Evolutionary conservation across 495 filamentous ascomycete species (phyloP), one percentile per base, ranked within the genome.

Genomic region (Parmelia sp.): DNA sequence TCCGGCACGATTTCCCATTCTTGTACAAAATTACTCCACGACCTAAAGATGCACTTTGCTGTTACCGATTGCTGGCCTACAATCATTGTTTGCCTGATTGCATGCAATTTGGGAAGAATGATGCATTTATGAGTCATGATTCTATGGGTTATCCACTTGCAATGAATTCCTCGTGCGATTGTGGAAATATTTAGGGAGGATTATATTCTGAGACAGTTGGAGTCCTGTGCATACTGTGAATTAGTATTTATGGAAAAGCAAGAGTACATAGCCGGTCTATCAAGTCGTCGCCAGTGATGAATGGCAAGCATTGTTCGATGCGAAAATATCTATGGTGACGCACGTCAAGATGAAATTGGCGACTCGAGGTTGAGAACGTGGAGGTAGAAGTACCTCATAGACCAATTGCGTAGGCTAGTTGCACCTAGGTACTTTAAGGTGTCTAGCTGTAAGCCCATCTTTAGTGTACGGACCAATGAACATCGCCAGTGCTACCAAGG

Each of bases 11-110:
- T 56, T 36, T 51, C 31, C 44, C 23, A 39, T 64, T 64, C 62
- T 37, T 64, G 62, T 64, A 64, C 44, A 58, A 15, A 14, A 14
- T 37, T 47, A n/a, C 39, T 51, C 6, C n/a, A 11, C 9, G 17
- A 40, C 11, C 61, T 15, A 33, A 25, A 45, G 10, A 51, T 33
- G 49, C 49, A 53, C 27, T 31, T 53, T 53, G 29, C 15, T 33
- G 17, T 4, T 53, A 15, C 14, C 49, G 27, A 31, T 9, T 53
- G 25, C 49, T 15, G 12, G 27, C 25, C 14, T 53, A 12, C 44
- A 9, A n/a, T 9, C n/a, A 51, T 51, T 51, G 47, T 29, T 51
- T 51, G 47, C 25, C 47, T 27, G 0, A 51, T 31, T 19, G 17
- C 27, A 29, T 29, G 47, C 11, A 15, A 27, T 23, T 51, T 29